These are phyloP conservation scores for Phytophthora idaei DNA, from an alignment of 352 stramenopile genomes.

Conservation along the genomic window DNA sequence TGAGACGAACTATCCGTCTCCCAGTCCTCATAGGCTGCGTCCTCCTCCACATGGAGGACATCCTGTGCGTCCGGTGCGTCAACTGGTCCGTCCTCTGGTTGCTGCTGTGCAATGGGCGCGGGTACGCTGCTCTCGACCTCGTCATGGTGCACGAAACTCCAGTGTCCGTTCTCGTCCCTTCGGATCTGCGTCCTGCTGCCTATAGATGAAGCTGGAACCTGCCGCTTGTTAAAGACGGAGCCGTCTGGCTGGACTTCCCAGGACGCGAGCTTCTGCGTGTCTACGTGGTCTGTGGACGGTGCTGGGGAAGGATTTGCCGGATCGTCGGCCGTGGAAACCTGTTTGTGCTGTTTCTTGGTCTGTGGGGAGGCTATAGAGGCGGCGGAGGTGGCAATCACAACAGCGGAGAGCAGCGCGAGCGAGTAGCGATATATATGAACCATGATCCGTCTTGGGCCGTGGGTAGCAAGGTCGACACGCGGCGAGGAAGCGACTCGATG, in stretches of 20 bases:
- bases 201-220: neutral
- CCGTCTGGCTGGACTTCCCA: constrained; percentile 35
- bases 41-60: constrained; percentile 6
- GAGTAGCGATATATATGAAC: neutral
- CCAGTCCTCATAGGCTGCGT: constrained; percentile 13
- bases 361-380: constrained; percentile 6
- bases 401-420: constrained; percentile 8
- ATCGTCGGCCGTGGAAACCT: neutral
- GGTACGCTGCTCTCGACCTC: neutral
- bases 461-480: constrained; percentile 1
- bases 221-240: constrained; percentile 20
- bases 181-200: constrained; percentile 12
- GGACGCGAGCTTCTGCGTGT: constrained; percentile 11
- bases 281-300: constrained; percentile 2
- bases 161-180: constrained; percentile 19
- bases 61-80: constrained; percentile 2
- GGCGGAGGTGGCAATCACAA: constrained; percentile 10
- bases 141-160: constrained; percentile 18
- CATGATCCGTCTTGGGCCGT: constrained; percentile 1
- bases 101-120: neutral
- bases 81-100: constrained; percentile 2
- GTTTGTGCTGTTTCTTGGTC: constrained; percentile 17
- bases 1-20: constrained; percentile 10
- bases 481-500: constrained; percentile 6
- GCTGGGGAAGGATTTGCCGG: constrained; percentile 9